A percentile compares a stretch with the other conserved stretches of the same genome.
phyloP scores from a whole-genome alignment of 2,329 filamentous ascomycete species.

The Alternaria longipes region DNA sequence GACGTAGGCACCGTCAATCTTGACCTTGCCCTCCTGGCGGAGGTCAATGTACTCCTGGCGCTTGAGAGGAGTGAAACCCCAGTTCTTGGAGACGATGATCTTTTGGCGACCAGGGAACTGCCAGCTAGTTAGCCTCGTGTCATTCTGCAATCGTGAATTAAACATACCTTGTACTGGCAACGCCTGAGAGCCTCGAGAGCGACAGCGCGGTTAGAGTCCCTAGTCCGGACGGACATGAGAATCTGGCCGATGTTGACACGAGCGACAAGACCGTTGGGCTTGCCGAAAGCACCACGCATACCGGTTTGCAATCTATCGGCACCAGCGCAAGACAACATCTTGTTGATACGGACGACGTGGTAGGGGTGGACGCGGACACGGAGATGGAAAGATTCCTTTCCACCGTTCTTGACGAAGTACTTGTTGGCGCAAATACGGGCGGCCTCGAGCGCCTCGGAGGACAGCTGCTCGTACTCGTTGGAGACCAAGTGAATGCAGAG shows the following conservation, averaged over 20 bases:
- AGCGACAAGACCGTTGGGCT: conserved; percentile 98
- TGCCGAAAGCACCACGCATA: conserved; percentile 99
- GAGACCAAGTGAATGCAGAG: conserved; percentile 97
- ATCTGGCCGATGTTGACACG: conserved; percentile 99
- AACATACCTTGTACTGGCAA: conserved; percentile 88
- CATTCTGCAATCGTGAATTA: no score
- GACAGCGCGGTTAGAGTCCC: conserved; percentile 89
- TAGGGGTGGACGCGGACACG: conserved; percentile 91
- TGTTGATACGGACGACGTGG: conserved; percentile 99
- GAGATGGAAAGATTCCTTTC: conserved; percentile 77
- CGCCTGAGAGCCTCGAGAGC: conserved; percentile 99
- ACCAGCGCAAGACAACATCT: conserved; percentile 99
- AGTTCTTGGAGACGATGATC: conserved; percentile 99
- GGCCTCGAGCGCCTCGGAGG: conserved; percentile 98
- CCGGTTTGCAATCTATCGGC: conserved; percentile 99
- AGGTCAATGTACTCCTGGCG: conserved; percentile 97
- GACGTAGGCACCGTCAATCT: conserved; percentile 98
- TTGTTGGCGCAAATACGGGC: conserved; percentile 99
- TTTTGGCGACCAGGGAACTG: conserved; percentile 98
- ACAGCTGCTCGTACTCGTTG: conserved; percentile 99
- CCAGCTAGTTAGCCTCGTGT: conserved; percentile 4
- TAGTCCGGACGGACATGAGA: conserved; percentile 94
- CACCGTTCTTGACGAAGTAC: conserved; percentile 75
- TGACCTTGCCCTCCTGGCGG: conserved; percentile 91
- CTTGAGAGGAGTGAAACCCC: conserved; percentile 98